Percentiles rank a stretch among this genome's conserved stretches.
Evolutionary conservation across 257 asterid species (phyloP).

Genomic region (Sherardia arvensis): DNA sequence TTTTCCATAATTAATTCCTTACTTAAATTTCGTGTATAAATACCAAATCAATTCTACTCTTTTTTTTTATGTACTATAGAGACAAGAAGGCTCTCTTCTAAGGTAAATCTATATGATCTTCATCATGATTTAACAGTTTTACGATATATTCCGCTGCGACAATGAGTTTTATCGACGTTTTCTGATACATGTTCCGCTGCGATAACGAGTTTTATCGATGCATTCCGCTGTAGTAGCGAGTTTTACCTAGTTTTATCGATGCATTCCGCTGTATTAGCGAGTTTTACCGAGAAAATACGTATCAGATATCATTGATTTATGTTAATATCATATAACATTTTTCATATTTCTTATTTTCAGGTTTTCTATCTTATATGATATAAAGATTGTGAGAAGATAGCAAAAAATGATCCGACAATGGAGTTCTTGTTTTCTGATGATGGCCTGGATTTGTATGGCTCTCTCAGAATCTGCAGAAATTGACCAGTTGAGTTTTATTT

Average conservation of each 20-base stretch:
- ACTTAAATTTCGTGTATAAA: not conserved
- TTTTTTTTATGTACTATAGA: not conserved
- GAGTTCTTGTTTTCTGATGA: not conserved
- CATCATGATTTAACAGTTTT: too few species aligned
- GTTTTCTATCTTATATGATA: not conserved
- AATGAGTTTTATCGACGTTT: too few species aligned
- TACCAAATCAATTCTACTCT: not conserved
- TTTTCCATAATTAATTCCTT: not conserved
- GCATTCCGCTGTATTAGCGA: too few species aligned
- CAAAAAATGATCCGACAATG: not conserved
- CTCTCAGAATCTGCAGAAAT: conserved; percentile 1
- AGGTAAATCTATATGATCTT: not conserved
- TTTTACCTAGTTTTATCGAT: too few species aligned
- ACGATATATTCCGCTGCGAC: too few species aligned
- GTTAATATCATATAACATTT: too few species aligned
- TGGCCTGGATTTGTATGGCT: not conserved
- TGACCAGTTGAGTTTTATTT: conserved; percentile 1
- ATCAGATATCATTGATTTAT: too few species aligned
- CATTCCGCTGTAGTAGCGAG: too few species aligned
- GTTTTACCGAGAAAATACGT: too few species aligned
- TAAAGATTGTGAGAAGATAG: not conserved
- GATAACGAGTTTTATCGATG: too few species aligned
- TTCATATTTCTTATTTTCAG: not conserved
- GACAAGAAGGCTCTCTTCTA: not conserved
- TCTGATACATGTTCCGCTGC: too few species aligned